Conservation (phyloP, 345 rosid genomes). For the Ceriops decandra region DNA sequence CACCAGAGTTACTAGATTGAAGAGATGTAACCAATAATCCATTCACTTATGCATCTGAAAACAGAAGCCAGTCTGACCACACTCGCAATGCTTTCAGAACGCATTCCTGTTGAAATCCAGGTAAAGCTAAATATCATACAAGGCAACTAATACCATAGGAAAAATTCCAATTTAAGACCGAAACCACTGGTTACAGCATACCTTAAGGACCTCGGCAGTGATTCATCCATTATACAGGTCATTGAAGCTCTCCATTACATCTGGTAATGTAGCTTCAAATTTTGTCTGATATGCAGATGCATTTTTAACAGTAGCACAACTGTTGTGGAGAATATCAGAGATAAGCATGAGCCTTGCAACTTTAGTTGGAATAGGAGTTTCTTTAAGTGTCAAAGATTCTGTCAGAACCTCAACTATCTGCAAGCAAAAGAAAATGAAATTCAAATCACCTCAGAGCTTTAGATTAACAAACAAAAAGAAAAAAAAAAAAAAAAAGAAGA, state of each 20-base stretch:
- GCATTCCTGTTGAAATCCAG: slow-evolving; percentile 62
- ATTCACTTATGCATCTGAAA: slow-evolving; percentile 93
- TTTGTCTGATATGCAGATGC: slow-evolving; percentile 98
- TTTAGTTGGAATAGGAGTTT: slow-evolving; percentile 94
- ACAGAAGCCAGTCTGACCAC: slow-evolving; percentile 99
- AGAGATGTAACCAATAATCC: slow-evolving; percentile 95
- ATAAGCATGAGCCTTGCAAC: slow-evolving; percentile 90
- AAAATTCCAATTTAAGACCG: neutral
- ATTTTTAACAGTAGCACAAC: slow-evolving; percentile 98
- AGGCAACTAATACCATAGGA: slow-evolving; percentile 5
- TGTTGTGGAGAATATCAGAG: slow-evolving; percentile 86
- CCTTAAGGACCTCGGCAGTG: slow-evolving; percentile 98
- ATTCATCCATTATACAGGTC: slow-evolving; percentile 97
- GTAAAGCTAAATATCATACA: slow-evolving; percentile 8
- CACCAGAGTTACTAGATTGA: slow-evolving; percentile 82
- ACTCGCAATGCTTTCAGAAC: slow-evolving; percentile 95
- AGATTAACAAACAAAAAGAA: neutral
- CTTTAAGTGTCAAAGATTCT: slow-evolving; percentile 91
- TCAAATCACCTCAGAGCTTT: neutral
- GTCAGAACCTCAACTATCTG: slow-evolving; percentile 98
- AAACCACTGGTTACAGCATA: slow-evolving; percentile 23
- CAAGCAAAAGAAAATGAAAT: slow-evolving; percentile 12
- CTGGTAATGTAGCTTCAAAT: slow-evolving; percentile 87
- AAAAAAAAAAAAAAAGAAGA: too few relatives aligned
- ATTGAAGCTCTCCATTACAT: slow-evolving; percentile 97